phyloP scores from a whole-genome alignment of 179 eudicot genomes.

The Gypsophila paniculata region DNA sequence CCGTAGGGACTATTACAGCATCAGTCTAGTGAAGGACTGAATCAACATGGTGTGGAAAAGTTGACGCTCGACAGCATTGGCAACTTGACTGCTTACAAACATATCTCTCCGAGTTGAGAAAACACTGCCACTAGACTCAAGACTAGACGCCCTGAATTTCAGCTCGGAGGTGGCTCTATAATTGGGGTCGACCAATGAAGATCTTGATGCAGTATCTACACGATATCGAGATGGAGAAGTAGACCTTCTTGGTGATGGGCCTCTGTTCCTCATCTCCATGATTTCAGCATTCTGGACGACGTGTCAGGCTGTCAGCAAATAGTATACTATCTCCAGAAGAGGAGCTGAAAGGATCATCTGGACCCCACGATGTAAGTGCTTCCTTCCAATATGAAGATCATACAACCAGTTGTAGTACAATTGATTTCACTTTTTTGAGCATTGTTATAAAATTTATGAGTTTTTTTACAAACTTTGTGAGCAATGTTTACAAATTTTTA shows the following conservation, averaged over 20 bases:
- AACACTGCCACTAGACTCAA: conserved; percentile 54
- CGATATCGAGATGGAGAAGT: conserved; percentile 69
- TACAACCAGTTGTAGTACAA: no score
- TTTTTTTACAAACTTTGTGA: no score
- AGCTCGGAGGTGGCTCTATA: conserved; percentile 62
- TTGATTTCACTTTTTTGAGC: no score
- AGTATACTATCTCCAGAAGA: conserved; percentile 49
- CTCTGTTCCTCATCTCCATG: conserved; percentile 64
- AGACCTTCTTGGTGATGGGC: conserved; percentile 65
- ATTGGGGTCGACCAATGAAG: conserved; percentile 53
- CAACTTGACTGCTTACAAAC: conserved; percentile 57
- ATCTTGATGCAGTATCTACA: conserved; percentile 51
- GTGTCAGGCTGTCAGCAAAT: conserved; percentile 52
- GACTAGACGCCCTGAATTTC: conserved; percentile 65
- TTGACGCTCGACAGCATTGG: conserved; percentile 46
- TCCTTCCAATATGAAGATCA: no score
- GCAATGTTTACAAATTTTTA: no score
- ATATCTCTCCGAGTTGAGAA: conserved; percentile 71
- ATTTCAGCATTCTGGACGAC: conserved; percentile 50
- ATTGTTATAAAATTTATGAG: no score
- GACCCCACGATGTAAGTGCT: conserved; percentile 84
- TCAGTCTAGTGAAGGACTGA: background rate
- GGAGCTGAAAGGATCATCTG: conserved; percentile 73
- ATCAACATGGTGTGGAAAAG: conserved; percentile 1
- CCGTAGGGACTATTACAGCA: no score